Conservation (phyloP, 2,329 filamentous ascomycete species). For the Epichloe brachyelytri region DNA sequence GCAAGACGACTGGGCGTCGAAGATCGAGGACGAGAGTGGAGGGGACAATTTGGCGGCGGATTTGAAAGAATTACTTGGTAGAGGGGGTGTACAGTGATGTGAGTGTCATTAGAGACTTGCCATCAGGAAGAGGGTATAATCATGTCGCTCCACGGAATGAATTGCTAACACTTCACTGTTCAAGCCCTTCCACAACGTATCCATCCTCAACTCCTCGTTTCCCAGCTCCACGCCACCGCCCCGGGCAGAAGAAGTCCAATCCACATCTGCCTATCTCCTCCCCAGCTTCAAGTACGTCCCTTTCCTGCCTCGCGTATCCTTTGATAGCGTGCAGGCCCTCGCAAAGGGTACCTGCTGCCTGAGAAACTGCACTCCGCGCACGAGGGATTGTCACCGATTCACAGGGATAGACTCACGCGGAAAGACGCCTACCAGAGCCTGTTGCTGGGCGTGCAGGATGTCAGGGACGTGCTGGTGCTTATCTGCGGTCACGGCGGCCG, state of each 20-base stretch:
- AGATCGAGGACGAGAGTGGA: conserved; percentile 69
- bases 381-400: conserved; percentile 42
- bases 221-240: conserved; percentile 37
- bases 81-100: conserved; percentile 56
- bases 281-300: conserved; percentile 75
- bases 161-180: neutral
- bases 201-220: conserved; percentile 67
- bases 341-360: conserved; percentile 54
- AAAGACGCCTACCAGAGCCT: conserved; percentile 38
- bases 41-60: conserved; percentile 56
- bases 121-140: too few relatives aligned
- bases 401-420: conserved; percentile 37
- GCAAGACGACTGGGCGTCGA: conserved; percentile 65
- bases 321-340: conserved; percentile 41
- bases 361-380: conserved; percentile 48
- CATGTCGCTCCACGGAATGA: neutral
- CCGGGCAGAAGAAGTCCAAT: conserved; percentile 31
- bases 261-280: conserved; percentile 60
- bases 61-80: conserved; percentile 55
- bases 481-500: conserved; percentile 80
- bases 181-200: conserved; percentile 73
- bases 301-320: conserved; percentile 49
- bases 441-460: conserved; percentile 45
- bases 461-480: conserved; percentile 60
- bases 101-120: conserved; percentile 16